phyloP scores from a whole-genome alignment of 768 basidiomycete genomes.

The Phylloporus scabripes region DNA sequence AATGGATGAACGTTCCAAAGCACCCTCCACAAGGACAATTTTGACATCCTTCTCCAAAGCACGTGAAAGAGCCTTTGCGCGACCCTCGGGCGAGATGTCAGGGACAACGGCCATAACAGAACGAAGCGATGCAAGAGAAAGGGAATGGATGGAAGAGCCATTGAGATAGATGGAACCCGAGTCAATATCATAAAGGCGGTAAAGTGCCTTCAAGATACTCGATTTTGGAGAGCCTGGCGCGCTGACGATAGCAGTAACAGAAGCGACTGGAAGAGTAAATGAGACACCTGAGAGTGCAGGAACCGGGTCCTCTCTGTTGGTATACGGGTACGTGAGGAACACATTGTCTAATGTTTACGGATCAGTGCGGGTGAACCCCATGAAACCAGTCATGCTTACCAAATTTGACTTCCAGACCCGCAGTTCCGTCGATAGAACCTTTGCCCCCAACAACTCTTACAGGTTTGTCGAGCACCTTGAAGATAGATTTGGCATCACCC shows the following conservation, averaged over 20 bases:
- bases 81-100: conserved; percentile 49
- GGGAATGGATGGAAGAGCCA: conserved; percentile 80
- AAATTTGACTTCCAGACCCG: conserved; percentile 82
- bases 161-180: conserved; percentile 81
- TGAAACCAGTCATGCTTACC: conserved; percentile 39
- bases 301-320: conserved; percentile 47
- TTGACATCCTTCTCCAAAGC: conserved; percentile 23
- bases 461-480: conserved; percentile 75
- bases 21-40: conserved; percentile 24
- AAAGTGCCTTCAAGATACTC: conserved; percentile 80
- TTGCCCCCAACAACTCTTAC: conserved; percentile 80
- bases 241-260: conserved; percentile 86
- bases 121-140: conserved; percentile 77
- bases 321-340: conserved; percentile 63
- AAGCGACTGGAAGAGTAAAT: conserved; percentile 83
- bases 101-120: conserved; percentile 87
- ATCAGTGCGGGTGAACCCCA: neutral
- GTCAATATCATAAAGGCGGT: conserved; percentile 86
- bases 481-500: conserved; percentile 71
- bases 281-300: conserved; percentile 72
- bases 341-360: conserved; percentile 58
- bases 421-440: conserved; percentile 66
- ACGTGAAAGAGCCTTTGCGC: conserved; percentile 21
- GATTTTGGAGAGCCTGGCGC: conserved; percentile 80
- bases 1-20: conserved; percentile 16